phyloP scores from a whole-genome alignment of 2,329 filamentous ascomycete species.

The Ceratocystis papillata region DNA sequence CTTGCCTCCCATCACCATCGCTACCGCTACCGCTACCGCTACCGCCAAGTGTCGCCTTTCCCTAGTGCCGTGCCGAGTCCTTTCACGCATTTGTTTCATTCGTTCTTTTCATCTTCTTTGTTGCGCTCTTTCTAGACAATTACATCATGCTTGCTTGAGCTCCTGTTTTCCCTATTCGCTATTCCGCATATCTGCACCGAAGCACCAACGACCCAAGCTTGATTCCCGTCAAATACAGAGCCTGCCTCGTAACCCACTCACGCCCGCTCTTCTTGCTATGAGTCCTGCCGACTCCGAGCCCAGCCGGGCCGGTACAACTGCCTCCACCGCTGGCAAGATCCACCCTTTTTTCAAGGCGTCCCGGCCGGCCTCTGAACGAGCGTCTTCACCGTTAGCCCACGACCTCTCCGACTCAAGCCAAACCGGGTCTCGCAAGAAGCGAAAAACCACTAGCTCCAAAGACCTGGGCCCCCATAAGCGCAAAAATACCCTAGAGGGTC shows the following conservation, averaged over 20 bases:
- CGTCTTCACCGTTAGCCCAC: background rate
- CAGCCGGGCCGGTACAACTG: background rate
- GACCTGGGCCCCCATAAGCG: conserved; percentile 2
- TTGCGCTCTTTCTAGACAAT: background rate
- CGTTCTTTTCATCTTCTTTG: background rate
- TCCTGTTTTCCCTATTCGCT: background rate
- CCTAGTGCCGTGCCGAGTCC: background rate
- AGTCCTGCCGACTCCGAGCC: conserved; percentile 1
- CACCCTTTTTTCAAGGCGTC: conserved; percentile 23
- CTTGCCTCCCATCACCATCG: background rate
- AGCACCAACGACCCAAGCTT: background rate
- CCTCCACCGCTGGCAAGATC: conserved; percentile 9
- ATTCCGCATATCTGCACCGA: background rate
- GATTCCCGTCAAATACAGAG: background rate
- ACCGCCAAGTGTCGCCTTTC: background rate
- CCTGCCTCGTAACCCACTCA: background rate
- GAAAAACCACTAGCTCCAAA: conserved; percentile 16
- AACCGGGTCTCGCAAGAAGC: conserved; percentile 20
- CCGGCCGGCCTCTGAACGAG: conserved; percentile 13
- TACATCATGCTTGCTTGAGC: conserved; percentile 5
- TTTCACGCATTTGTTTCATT: background rate
- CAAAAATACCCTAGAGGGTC: conserved; percentile 15
- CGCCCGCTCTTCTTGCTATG: background rate
- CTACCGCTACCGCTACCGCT: background rate
- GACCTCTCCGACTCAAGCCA: conserved; percentile 19